Conservation (phyloP, 2,329 filamentous ascomycete species). For the Fusarium sp. region DNA sequence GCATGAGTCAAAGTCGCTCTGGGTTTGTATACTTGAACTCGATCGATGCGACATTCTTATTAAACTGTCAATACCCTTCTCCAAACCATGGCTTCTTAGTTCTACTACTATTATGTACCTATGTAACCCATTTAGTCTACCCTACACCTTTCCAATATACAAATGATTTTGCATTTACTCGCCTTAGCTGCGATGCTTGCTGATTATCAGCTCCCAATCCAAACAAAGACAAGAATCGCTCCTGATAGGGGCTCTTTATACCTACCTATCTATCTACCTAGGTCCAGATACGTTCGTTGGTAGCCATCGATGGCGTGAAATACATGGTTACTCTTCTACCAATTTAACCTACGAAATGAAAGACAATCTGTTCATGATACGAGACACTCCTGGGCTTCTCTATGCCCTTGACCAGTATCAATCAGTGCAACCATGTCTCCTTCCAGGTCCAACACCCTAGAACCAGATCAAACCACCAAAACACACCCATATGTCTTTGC, state of each 20-base stretch:
- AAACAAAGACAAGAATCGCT: not conserved
- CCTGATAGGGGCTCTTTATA: constrained; percentile 6
- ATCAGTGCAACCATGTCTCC: not conserved
- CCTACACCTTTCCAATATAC: not conserved
- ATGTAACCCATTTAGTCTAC: not conserved
- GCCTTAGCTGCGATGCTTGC: too few relatives aligned
- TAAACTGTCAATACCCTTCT: not conserved
- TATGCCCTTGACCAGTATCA: too few relatives aligned
- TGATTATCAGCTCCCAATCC: too few relatives aligned
- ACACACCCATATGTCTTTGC: constrained; percentile 25
- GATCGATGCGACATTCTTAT: not conserved
- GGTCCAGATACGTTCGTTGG: not conserved
- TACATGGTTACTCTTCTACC: not conserved
- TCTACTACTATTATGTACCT: too few relatives aligned
- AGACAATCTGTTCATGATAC: not conserved
- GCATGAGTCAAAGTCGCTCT: not conserved
- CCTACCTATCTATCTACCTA: not conserved
- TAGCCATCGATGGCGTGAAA: constrained; percentile 7
- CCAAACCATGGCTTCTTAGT: too few relatives aligned
- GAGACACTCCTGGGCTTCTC: not conserved
- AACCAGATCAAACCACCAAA: not conserved
- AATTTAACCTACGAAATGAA: not conserved
- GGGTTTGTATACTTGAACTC: not conserved
- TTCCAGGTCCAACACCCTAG: not conserved
- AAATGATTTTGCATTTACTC: not conserved